A percentile compares a stretch with the other conserved stretches of the same genome.
Evolutionary conservation across 768 basidiomycete genomes (phyloP).

Genomic region (Candolleomyces efflorescens): DNA sequence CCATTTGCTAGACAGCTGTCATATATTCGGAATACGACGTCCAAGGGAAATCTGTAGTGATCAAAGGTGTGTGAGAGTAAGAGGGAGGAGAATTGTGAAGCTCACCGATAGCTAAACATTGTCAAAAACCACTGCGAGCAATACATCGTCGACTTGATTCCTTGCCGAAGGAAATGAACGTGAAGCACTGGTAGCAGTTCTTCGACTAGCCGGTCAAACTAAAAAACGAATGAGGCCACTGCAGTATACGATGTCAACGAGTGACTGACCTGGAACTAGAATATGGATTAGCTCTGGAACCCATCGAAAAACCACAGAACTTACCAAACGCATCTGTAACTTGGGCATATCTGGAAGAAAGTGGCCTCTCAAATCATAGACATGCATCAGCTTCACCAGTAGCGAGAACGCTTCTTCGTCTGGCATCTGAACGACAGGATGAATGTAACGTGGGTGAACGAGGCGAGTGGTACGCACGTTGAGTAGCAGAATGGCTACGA

Average conservation of each 20-base stretch:
- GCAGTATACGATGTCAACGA: neutral
- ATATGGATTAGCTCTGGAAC: neutral
- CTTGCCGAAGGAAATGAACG: conserved; percentile 89
- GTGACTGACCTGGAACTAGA: conserved; percentile 21
- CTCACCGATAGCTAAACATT: conserved; percentile 89
- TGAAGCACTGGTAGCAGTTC: conserved; percentile 91
- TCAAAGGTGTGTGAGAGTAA: neutral
- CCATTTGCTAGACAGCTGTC: conserved; percentile 96
- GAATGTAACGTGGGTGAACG: conserved; percentile 1
- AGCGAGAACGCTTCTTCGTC: conserved; percentile 99
- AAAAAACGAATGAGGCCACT: conserved; percentile 14
- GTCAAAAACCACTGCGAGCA: conserved; percentile 99
- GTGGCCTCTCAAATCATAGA: conserved; percentile 93
- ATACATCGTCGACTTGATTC: conserved; percentile 97
- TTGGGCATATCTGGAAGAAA: conserved; percentile 99
- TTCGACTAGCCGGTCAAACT: conserved; percentile 95
- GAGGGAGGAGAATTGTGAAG: neutral
- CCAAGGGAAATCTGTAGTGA: conserved; percentile 78
- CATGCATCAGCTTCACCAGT: conserved; percentile 91
- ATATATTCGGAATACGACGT: conserved; percentile 93
- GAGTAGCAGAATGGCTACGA: conserved; percentile 88
- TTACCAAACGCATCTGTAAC: conserved; percentile 83
- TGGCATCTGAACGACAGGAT: conserved; percentile 71
- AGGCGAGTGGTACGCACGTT: conserved; percentile 53
- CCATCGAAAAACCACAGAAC: conserved; percentile 15